Percentiles rank a stretch among this genome's conserved stretches.
Conservation (phyloP, 768 basidiomycete genomes). For the Pulveroboletus sp. region DNA sequence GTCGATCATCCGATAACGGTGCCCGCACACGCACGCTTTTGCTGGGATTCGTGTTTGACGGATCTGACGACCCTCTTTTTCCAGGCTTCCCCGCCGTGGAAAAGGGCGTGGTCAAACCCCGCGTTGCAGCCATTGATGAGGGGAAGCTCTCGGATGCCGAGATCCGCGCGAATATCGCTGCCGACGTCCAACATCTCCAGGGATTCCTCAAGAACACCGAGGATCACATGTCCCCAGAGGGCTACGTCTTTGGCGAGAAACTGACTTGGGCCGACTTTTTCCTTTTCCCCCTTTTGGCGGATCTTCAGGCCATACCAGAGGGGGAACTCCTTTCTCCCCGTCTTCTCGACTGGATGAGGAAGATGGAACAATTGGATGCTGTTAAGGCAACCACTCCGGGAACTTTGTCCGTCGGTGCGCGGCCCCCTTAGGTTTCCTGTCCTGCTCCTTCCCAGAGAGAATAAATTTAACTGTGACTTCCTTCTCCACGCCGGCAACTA, state of each 20-base stretch:
- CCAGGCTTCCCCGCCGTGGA: constrained; percentile 30
- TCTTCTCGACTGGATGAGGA: constrained; percentile 22
- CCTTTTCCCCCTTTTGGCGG: constrained; percentile 31
- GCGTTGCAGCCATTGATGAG: constrained; percentile 24
- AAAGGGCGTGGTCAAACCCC: constrained; percentile 31
- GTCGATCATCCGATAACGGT: not conserved
- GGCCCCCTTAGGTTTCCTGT: constrained; percentile 16
- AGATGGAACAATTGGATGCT: constrained; percentile 24
- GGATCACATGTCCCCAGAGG: constrained; percentile 23
- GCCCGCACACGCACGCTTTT: not conserved
- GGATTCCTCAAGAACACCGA: constrained; percentile 18
- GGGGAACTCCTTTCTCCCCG: constrained; percentile 23
- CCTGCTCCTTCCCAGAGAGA: not conserved
- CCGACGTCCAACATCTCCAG: constrained; percentile 16
- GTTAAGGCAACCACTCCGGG: constrained; percentile 23
- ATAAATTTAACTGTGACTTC: not conserved
- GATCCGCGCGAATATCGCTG: constrained; percentile 16
- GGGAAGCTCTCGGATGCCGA: constrained; percentile 20
- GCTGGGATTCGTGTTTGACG: not conserved
- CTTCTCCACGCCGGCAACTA: no score
- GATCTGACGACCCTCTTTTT: not conserved
- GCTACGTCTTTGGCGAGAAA: constrained; percentile 27
- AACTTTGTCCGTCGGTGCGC: constrained; percentile 25
- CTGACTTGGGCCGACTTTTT: constrained; percentile 34
- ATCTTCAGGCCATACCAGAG: constrained; percentile 27